Evolutionary conservation across 1,139 yeast genomes (phyloP).

Genomic region (Diutina neorugosa): DNA sequence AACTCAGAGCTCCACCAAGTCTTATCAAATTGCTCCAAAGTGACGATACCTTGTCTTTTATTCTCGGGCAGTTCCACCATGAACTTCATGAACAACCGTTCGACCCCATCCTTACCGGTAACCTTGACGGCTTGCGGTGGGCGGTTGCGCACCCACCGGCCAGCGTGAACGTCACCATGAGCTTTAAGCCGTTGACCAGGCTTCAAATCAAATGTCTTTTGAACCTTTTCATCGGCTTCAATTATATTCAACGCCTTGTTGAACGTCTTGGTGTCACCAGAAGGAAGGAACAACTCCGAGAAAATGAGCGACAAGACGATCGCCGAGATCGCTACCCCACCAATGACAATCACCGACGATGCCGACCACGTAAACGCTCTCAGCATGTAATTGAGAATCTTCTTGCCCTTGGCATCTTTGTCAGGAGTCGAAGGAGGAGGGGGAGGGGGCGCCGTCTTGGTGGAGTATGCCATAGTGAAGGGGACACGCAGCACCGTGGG

Average conservation of each 20-base stretch:
- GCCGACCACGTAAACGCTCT: constrained; percentile 50
- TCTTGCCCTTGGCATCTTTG: constrained; percentile 28
- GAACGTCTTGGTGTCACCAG: constrained; percentile 85
- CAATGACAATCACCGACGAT: constrained; percentile 50
- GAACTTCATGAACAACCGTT: constrained; percentile 74
- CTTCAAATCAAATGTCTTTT: constrained; percentile 41
- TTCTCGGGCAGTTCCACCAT: constrained; percentile 55
- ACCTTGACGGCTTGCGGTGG: constrained; percentile 52
- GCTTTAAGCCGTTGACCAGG: constrained; percentile 61
- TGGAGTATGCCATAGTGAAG: constrained; percentile 10
- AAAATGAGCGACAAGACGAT: constrained; percentile 68
- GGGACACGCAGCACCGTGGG: background rate
- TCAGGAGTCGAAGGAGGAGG: constrained; percentile 27
- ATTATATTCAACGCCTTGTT: constrained; percentile 73
- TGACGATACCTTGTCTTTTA: constrained; percentile 50
- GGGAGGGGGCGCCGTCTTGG: constrained; percentile 20
- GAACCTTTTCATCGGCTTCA: constrained; percentile 54
- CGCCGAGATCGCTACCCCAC: constrained; percentile 55
- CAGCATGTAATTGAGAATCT: constrained; percentile 27
- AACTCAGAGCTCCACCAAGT: constrained; percentile 61
- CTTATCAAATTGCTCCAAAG: constrained; percentile 64
- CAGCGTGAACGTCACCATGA: constrained; percentile 61
- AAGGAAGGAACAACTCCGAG: constrained; percentile 71
- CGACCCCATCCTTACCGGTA: constrained; percentile 61
- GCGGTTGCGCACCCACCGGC: constrained; percentile 80